Conservation (phyloP, 192 early-diverging fungal genomes). For the Gonapodya sp. region DNA sequence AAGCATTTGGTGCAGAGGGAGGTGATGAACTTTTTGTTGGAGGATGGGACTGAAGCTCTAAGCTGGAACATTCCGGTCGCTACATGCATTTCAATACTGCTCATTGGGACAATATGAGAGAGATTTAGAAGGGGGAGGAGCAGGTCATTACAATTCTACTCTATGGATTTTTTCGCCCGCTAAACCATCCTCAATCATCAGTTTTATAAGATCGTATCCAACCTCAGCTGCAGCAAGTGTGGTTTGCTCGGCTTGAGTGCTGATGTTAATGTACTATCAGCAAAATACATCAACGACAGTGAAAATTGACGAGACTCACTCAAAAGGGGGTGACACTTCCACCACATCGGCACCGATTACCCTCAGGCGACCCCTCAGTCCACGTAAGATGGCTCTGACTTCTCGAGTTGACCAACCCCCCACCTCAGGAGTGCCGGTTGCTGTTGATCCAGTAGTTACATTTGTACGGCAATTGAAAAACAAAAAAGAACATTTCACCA, state of each 20-base stretch:
- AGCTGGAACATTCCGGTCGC: too few relatives aligned
- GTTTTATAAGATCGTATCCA: neutral
- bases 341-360: conserved; percentile 32
- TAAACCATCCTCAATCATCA: neutral
- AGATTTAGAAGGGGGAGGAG: too few relatives aligned
- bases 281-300: too few relatives aligned
- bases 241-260: neutral
- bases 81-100: too few relatives aligned
- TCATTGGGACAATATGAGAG: too few relatives aligned
- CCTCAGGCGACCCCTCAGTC: conserved; percentile 23
- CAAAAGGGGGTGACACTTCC: too few relatives aligned
- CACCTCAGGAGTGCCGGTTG: conserved; percentile 29
- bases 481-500: too few relatives aligned
- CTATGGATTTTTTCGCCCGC: too few relatives aligned
- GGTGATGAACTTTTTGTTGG: neutral
- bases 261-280: too few relatives aligned
- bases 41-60: neutral
- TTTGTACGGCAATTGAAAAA: too few relatives aligned
- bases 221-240: neutral
- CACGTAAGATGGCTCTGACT: conserved; percentile 23
- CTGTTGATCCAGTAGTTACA: conserved; percentile 12
- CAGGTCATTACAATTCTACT: too few relatives aligned
- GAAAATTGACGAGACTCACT: too few relatives aligned
- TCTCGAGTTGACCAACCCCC: conserved; percentile 32
- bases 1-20: neutral